Conservation (phyloP, 1,284 basidiomycete species). For the Dichomitus squalens region DNA sequence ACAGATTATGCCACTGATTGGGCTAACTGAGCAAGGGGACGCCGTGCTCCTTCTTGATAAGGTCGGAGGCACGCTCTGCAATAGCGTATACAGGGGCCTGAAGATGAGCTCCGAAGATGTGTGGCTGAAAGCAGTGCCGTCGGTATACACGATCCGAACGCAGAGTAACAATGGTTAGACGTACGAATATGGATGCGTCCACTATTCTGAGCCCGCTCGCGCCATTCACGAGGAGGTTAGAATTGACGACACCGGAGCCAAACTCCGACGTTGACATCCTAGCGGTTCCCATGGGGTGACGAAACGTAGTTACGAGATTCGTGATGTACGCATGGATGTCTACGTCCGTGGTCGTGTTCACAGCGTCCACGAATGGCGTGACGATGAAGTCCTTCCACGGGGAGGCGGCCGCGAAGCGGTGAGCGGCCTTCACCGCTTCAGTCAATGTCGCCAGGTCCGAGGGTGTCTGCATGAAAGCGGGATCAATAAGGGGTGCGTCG, state of each 20-base stretch:
- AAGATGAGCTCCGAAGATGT: conserved; percentile 25
- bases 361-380: not conserved
- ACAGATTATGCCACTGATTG: not conserved
- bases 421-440: conserved; percentile 13
- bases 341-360: conserved; percentile 5
- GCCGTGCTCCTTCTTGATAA: conserved; percentile 19
- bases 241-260: conserved; percentile 30
- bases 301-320: not conserved
- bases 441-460: conserved; percentile 23
- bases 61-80: conserved; percentile 26
- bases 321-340: conserved; percentile 13
- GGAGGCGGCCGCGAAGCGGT: conserved; percentile 20
- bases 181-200: not conserved
- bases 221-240: not conserved
- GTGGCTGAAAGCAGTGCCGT: conserved; percentile 14
- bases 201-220: not conserved
- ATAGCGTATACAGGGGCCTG: conserved; percentile 27
- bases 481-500: conserved; percentile 25
- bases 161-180: not conserved
- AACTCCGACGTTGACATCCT: conserved; percentile 9
- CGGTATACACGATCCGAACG: not conserved
- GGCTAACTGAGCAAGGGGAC: not conserved
- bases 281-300: conserved; percentile 17
- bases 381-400: conserved; percentile 14
- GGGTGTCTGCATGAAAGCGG: conserved; percentile 18